These are phyloP conservation scores for Euphorbia peplus DNA, from an alignment of 345 rosid genomes.

Conservation along the genomic window DNA sequence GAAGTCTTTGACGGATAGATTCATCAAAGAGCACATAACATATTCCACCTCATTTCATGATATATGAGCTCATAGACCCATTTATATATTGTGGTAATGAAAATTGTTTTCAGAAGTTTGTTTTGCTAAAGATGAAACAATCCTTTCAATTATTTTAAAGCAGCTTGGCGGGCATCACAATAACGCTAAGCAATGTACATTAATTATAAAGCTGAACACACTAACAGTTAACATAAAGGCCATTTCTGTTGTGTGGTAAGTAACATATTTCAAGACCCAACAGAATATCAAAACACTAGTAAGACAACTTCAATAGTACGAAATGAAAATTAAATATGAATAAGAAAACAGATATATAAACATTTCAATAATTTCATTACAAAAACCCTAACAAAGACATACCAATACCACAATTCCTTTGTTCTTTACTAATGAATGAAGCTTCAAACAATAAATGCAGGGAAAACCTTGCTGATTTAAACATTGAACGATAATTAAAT, in stretches of 20 bases:
- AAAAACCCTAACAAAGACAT: background rate
- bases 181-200: no score
- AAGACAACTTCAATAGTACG: background rate
- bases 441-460: background rate
- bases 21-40: background rate
- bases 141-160: background rate
- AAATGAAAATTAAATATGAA: background rate
- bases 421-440: background rate
- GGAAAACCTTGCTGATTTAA: background rate
- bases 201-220: background rate
- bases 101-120: background rate
- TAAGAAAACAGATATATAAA: background rate
- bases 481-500: background rate
- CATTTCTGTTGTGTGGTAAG: background rate
- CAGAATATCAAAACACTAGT: background rate
- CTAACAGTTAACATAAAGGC: background rate
- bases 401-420: background rate
- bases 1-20: background rate
- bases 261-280: background rate
- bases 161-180: background rate
- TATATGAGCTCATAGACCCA: background rate
- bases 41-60: background rate
- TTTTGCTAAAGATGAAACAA: background rate
- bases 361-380: background rate
- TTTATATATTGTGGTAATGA: background rate